Base-by-base conservation (phyloP, 495 filamentous ascomycete species). In the Eremomyces bilateralis region DNA sequence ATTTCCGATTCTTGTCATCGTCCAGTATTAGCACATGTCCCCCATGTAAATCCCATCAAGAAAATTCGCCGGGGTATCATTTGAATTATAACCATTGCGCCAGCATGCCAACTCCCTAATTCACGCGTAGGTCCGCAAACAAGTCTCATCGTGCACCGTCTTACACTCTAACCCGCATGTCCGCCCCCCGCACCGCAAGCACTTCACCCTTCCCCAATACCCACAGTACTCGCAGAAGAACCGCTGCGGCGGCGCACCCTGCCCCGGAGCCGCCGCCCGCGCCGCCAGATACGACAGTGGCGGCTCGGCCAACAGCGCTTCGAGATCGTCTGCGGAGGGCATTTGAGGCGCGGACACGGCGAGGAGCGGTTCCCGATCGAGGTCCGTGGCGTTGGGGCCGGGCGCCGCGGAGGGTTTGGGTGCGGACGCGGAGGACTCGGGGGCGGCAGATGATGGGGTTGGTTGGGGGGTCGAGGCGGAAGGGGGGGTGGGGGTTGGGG, bases 211-310 rank as follows among this genome's bases (percentile, higher is more conserved):
- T 1, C 83, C 83, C 83, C 84, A 93, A 53, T 88, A 91, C 20
- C 83, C 83, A 54, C 83, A 93, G 34, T 84, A 73, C 47, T 76
- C 79, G 56, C 83, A 93, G 48, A 93, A 93, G 18, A 51, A 48
- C 34, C 81, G 61, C 29, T 47, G 49, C 34, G 62, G 56, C n/a
- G 79, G 70, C 33, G 43, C 44, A 29, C 44, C 47, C 3, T 58
- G 45, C 1, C 58, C 41, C 1, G 67, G 58, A 37, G 69, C 68
- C 8, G 55, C 59, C 0, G 65, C 71, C n/a, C 76, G 62, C 18
- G 83, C 73, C 20, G 76, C 79, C 34, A 69, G 65, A 51, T 91
- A 92, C n/a, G 65, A 71, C 20, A 93, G 54, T 15, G 82, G 76
- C 18, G 79, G 76, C 24, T 69, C 71, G 1, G 68, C 53, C 4